Base-by-base conservation (phyloP, 2,329 filamentous ascomycete species). In the Teratosphaeriaceae sp. region DNA sequence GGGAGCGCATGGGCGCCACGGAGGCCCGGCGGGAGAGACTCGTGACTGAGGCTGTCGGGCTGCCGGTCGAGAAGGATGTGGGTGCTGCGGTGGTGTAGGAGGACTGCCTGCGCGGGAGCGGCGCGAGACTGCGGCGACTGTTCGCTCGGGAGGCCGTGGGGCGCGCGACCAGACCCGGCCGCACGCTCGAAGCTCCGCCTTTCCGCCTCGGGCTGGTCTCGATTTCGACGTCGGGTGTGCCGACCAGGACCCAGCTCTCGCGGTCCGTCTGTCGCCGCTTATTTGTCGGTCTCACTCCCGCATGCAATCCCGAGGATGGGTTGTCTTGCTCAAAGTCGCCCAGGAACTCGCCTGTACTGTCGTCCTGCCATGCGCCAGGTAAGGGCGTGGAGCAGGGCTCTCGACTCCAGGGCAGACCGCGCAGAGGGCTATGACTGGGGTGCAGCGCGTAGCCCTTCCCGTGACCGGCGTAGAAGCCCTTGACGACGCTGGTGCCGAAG, bases 401-500 rank as follows among this genome's bases (percentile, higher is more conserved):
- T 5, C 52, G 42, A 4, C 21, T 18, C 8, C 19, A 4, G 22
- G 16, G 15, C 8, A 36, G 12, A 19, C 20, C 24, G 8, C 31
- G 46, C 19, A 29, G 15, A n/a, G 23, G 29, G 22, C 40, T 30
- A 13, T 36, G 19, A 13, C 13, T 27, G 24, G 13, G 24, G 24
- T 27, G 15, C 18, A 38, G 20, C 37, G 45, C 33, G 37, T 89
- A 94, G 20, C 79, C 80, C 46, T 72, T 73, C 7, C 89, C 90
- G 2, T 84, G 86, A 5, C 89, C 90, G 11, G 89, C 88, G 48
- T 89, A 82, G 62, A 96, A 96, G 0, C 89, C 89, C 42, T 77
- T 76, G 58, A 96, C 94, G 0, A 84, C 78, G 19, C 61, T 69
- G 3, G 70, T 79, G 68, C 89, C 95, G 56, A 95, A 92, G 53